Base-by-base conservation (phyloP, 345 rosid species). In the Eucalyptus shirleyi region DNA sequence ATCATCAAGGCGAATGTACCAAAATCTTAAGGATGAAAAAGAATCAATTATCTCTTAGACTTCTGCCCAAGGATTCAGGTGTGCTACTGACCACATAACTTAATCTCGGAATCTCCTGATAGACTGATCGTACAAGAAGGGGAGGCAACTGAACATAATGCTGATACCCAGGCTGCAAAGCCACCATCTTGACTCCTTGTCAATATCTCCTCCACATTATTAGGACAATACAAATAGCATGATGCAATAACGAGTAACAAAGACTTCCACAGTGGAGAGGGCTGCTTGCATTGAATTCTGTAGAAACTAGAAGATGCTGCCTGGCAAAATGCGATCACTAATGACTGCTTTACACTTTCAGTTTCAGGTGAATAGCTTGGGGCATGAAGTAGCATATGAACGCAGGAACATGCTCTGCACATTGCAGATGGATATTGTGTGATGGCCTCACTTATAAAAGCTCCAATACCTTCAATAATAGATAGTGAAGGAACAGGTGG, bases 401-500 rank as follows among this genome's bases (percentile, higher is more conserved):
- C 94, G 62, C 97, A 95, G 87, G 95, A 94, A 91, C 96, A 94
- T 87, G 98, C 98, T 93, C 98, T 95, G 94, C 94, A 91, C 77
- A 95, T 93, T 81, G 97, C 99, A 88, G 97, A 95, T 59, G 96
- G 95, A 90, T 97, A 96, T 87, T 96, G 96, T 50, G 90, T 90
- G 90, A 97, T 93, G 86, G 96, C 97, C 91, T 95, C 95, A 37
- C 97, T 92, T 80, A 96, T 91, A 91, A 96, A 97, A 88, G 95
- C 93, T 90, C 95, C 92, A 86, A 97, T 93, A 86, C 95, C 95
- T 93, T 97, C 99, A 91, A 94, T 90, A 65, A 96, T 93, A 88
- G 98, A 95, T 88, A 89, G 90, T n/a, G 89, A 91, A 77, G 96
- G 93, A 87, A 95, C 95, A 51, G 98, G 98, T 88, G 95, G 95